Evolutionary conservation across 768 basidiomycete species (phyloP).

Genomic region (Polyporus arcularius): DNA sequence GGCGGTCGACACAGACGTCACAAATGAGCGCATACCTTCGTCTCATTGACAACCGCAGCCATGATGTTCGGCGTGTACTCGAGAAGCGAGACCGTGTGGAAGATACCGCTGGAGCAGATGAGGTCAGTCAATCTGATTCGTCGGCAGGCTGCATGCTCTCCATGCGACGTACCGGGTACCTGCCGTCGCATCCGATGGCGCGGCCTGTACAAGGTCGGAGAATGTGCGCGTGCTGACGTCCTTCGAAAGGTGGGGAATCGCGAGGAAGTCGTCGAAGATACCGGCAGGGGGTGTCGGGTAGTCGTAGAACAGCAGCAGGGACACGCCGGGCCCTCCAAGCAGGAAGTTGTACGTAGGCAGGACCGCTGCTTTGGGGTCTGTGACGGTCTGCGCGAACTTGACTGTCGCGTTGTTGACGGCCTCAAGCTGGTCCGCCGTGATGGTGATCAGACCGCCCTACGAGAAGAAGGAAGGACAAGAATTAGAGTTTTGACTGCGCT

Average conservation of each 20-base stretch:
- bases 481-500: not conserved
- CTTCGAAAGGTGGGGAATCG: conserved; percentile 40
- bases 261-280: conserved; percentile 53
- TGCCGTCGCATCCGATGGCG: conserved; percentile 38
- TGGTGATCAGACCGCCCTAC: conserved; percentile 53
- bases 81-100: conserved; percentile 46
- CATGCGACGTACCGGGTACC: conserved; percentile 26
- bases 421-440: conserved; percentile 21
- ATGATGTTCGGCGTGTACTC: conserved; percentile 39
- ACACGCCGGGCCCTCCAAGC: conserved; percentile 25
- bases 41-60: conserved; percentile 46
- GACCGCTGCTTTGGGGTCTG: conserved; percentile 53
- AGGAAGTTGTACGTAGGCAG: conserved; percentile 47
- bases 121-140: not conserved
- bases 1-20: not conserved
- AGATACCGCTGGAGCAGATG: conserved; percentile 13
- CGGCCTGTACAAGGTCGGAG: conserved; percentile 39
- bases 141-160: not conserved
- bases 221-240: conserved; percentile 45
- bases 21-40: conserved; percentile 30
- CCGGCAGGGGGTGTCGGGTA: conserved; percentile 49
- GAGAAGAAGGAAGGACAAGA: not conserved
- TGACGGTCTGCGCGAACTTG: conserved; percentile 42
- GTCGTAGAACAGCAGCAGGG: conserved; percentile 58
- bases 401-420: conserved; percentile 37